Percentiles rank a stretch among this genome's conserved stretches.
Evolutionary conservation across 441 rosid genomes (phyloP).

Genomic region (Eruca vesicaria): DNA sequence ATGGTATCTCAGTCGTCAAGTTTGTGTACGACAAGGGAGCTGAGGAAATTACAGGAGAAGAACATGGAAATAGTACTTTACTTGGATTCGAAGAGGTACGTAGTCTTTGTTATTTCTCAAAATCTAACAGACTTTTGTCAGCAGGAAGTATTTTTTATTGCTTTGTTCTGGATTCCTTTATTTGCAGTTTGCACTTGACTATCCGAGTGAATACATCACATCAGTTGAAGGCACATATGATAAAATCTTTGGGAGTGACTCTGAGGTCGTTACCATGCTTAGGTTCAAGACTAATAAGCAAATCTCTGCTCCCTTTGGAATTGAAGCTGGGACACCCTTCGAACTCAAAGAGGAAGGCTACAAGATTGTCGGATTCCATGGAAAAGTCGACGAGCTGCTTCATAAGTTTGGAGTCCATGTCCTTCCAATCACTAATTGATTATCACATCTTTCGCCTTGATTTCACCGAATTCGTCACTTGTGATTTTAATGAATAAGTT

Average conservation of each 20-base stretch:
- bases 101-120: too few relatives aligned
- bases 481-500: too few relatives aligned
- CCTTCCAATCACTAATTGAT: too few relatives aligned
- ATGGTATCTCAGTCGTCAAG: slow-evolving; percentile 22
- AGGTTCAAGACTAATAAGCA: slow-evolving; percentile 31
- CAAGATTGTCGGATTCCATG: slow-evolving; percentile 19
- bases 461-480: too few relatives aligned
- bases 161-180: not conserved
- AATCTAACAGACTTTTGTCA: too few relatives aligned
- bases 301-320: slow-evolving; percentile 24
- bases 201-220: slow-evolving; percentile 33
- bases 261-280: slow-evolving; percentile 12
- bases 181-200: slow-evolving; percentile 28
- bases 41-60: slow-evolving; percentile 9
- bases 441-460: too few relatives aligned
- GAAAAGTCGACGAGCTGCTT: not conserved
- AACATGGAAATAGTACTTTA: slow-evolving; percentile 14
- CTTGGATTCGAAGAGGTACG: slow-evolving; percentile 28
- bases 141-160: not conserved
- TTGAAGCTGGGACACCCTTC: slow-evolving; percentile 27
- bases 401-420: slow-evolving; percentile 23
- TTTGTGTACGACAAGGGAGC: slow-evolving; percentile 27
- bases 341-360: not conserved
- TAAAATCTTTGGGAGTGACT: slow-evolving; percentile 11
- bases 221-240: slow-evolving; percentile 19